Evolutionary conservation across 2,329 filamentous ascomycete genomes (phyloP).

Genomic region (Ceratocystis papillata): DNA sequence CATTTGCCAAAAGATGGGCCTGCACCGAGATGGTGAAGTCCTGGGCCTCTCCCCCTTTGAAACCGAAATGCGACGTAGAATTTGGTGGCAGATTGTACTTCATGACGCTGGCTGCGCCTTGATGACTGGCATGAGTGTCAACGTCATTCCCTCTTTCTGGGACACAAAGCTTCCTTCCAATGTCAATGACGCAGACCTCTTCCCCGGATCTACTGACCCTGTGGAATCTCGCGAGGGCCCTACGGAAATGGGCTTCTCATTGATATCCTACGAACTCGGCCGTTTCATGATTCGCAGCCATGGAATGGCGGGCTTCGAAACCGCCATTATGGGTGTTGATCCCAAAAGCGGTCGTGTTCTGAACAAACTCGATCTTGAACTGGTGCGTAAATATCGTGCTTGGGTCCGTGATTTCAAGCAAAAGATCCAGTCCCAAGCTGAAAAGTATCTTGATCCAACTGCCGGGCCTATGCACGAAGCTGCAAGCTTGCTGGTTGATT

Average conservation of each 20-base stretch:
- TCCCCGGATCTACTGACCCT: slow-evolving; percentile 42
- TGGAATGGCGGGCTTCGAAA: slow-evolving; percentile 40
- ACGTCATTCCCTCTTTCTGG: slow-evolving; percentile 43
- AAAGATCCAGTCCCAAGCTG: slow-evolving; percentile 38
- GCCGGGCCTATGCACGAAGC: slow-evolving; percentile 45
- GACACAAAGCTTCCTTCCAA: slow-evolving; percentile 48
- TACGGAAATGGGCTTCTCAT: slow-evolving; percentile 50
- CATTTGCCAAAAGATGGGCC: slow-evolving; percentile 56
- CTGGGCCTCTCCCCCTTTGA: slow-evolving; percentile 51
- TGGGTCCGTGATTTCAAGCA: slow-evolving; percentile 37
- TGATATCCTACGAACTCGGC: slow-evolving; percentile 42
- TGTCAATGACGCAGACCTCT: slow-evolving; percentile 49
- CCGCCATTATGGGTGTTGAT: slow-evolving; percentile 39
- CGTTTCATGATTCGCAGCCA: slow-evolving; percentile 38
- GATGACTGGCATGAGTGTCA: slow-evolving; percentile 46
- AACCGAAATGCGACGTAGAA: slow-evolving; percentile 54
- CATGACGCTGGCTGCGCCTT: slow-evolving; percentile 48
- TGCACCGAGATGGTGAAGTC: slow-evolving; percentile 50
- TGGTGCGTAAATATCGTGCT: slow-evolving; percentile 36
- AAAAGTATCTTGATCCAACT: slow-evolving; percentile 40
- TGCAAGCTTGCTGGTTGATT: slow-evolving; percentile 38
- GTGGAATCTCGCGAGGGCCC: slow-evolving; percentile 44
- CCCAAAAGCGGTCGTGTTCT: slow-evolving; percentile 28
- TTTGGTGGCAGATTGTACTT: slow-evolving; percentile 56
- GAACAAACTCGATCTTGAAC: slow-evolving; percentile 26